Base-by-base conservation (phyloP, 345 rosid genomes). In the Hibiscus trionum region DNA sequence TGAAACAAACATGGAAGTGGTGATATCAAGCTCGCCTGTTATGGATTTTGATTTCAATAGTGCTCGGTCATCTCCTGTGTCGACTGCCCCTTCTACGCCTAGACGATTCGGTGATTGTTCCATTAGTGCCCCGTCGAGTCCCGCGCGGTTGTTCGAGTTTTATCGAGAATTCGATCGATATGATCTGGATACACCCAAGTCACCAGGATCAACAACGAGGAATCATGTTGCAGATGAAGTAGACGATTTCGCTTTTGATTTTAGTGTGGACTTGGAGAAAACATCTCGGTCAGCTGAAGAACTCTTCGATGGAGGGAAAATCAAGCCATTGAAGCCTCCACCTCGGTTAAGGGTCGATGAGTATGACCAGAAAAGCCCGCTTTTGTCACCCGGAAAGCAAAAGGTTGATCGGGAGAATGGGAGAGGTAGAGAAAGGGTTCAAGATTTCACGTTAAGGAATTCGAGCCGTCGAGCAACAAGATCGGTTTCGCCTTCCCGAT, bases 71-170 rank as follows among this genome's bases (percentile, higher is more conserved):
- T 27, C 80, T 33, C 84, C 86, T 0, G 75, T 42, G 31, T 76
- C 83, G 63, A 87, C 86, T 37, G 84, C 88, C 65, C 98, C 98
- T 0, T 80, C 97, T 11, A 82, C 97, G 0, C 98, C 95, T 0
- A 76, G 74, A 6, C 80, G 92, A 6, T 87, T 86, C 16, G 87
- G 91, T 2, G 84, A 87, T 0, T 78, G 29, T 78, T 84, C 80
- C 84, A 81, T 85, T 49, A 91, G 97, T 61, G 92, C 96, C 33
- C 99, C 99, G 11, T 74, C 93, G 1, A 91, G 90, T 70, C 99
- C 99, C 44, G 35, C 88, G 0, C 85, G 87, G 4, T 39, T 86
- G 61, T 72, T 84, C 88, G 11, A 39, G 44, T 39, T 39, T 39
- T 39, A 39, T 39, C 44, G 44, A 39, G 11, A 39, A 39, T 39